These are phyloP conservation scores for Mallotus repandus DNA, from an alignment of 441 rosid species.

Conservation along the genomic window DNA sequence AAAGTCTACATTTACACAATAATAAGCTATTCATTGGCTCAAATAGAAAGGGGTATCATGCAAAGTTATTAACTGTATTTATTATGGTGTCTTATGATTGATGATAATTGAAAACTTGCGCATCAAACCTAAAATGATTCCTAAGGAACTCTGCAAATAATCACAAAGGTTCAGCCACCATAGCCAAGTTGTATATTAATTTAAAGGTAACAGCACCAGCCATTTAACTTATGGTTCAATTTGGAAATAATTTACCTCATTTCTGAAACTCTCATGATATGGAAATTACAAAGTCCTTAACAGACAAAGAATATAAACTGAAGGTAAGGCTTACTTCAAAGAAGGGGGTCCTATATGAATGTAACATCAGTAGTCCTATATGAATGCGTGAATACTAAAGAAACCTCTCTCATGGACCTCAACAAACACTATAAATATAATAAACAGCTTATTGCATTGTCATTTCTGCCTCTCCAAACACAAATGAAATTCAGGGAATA, in stretches of 20 bases:
- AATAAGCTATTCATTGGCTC: not conserved
- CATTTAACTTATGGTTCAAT: constrained; percentile 3
- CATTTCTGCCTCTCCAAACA: not conserved
- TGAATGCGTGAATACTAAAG: not conserved
- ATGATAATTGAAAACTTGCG: not conserved
- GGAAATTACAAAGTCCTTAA: not conserved
- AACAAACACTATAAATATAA: not conserved
- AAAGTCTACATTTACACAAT: not conserved
- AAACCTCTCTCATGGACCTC: not conserved
- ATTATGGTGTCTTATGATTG: not conserved
- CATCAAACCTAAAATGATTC: not conserved
- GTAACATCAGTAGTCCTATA: not conserved
- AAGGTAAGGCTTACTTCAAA: not conserved
- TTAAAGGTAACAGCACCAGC: constrained; percentile 2
- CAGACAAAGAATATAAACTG: not conserved
- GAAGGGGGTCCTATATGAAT: not conserved
- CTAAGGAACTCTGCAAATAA: not conserved
- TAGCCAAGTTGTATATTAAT: not conserved
- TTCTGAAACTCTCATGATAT: not conserved
- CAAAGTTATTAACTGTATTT: constrained; percentile 6
- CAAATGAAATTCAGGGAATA: not conserved
- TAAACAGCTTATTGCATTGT: not conserved
- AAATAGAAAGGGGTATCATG: not conserved
- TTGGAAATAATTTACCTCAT: not conserved
- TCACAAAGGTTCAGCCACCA: not conserved